phyloP scores from a whole-genome alignment of 306 rosid species.

The Vigna reflexopilosa region DNA sequence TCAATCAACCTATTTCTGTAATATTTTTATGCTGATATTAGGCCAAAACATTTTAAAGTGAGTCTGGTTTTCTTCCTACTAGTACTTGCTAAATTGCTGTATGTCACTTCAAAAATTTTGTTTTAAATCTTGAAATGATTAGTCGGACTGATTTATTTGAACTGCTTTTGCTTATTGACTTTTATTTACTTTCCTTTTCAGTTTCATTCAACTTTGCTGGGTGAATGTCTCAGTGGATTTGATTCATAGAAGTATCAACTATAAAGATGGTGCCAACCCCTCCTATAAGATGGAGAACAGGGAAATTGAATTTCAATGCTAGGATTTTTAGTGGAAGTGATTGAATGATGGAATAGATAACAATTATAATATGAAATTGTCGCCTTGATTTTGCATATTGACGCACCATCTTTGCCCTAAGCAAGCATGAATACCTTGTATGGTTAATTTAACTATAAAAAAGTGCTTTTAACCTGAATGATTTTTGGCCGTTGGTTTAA shows the following conservation, averaged over 20 bases:
- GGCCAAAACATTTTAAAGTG: not conserved
- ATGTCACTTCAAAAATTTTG: not conserved
- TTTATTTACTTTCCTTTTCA: slow-evolving; percentile 6
- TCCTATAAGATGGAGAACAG: not conserved
- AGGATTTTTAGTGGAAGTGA: slow-evolving; percentile 16
- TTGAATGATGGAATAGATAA: not conserved
- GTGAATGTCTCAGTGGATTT: slow-evolving; percentile 7
- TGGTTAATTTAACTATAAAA: too few relatives aligned
- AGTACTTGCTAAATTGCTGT: slow-evolving; percentile 18
- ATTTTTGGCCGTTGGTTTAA: too few relatives aligned
- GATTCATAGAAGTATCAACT: not conserved
- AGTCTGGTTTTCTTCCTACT: slow-evolving; percentile 8
- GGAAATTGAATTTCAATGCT: slow-evolving; percentile 7
- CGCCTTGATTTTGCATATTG: not conserved
- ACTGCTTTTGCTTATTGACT: not conserved
- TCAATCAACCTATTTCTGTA: slow-evolving; percentile 1
- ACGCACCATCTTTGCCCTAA: not conserved
- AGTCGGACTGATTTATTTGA: not conserved
- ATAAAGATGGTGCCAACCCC: not conserved
- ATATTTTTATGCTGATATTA: not conserved
- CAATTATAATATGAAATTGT: not conserved
- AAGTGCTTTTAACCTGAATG: too few relatives aligned
- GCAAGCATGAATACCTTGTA: too few relatives aligned
- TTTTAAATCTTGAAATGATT: not conserved
- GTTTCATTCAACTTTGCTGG: slow-evolving; percentile 27